Evolutionary conservation across 176 grass and related monocot genomes (phyloP).

Genomic region (Cenchrus americanus): DNA sequence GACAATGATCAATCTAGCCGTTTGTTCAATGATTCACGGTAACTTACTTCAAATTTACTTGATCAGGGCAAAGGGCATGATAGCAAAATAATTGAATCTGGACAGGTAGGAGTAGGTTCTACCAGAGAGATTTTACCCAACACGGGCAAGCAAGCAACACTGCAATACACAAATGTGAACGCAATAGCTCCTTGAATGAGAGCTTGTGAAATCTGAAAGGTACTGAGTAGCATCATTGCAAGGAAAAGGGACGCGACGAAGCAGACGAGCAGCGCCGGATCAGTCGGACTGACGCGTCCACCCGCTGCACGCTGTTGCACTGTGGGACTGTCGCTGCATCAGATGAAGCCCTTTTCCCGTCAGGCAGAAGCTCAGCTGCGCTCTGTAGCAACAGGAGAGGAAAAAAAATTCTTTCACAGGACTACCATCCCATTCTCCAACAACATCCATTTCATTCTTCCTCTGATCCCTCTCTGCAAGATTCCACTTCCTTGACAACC

Average conservation of each 20-base stretch:
- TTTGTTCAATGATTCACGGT: not conserved
- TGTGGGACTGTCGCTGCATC: conserved; percentile 27
- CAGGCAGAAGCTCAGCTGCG: conserved; percentile 41
- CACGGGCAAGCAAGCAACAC: not conserved
- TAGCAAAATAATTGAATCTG: not conserved
- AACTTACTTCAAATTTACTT: not conserved
- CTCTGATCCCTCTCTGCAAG: not conserved
- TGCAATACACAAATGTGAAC: conserved; percentile 30
- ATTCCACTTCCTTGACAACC: conserved; percentile 28
- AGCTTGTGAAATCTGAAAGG: conserved; percentile 18
- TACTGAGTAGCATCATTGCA: conserved; percentile 40
- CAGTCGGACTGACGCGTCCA: conserved; percentile 27
- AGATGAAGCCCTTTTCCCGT: conserved; percentile 45
- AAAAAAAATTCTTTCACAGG: not conserved
- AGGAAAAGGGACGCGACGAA: conserved; percentile 31
- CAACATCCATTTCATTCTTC: not conserved
- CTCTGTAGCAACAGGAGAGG: not conserved
- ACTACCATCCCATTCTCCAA: conserved; percentile 15
- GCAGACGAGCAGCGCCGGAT: not conserved
- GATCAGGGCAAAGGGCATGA: not conserved
- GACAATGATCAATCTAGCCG: conserved; percentile 1
- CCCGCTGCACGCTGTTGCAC: not conserved
- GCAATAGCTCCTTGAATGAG: not conserved
- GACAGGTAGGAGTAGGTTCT: not conserved
- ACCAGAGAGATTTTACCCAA: not conserved